These are phyloP conservation scores for Gossypium thurberi DNA, from an alignment of 345 rosid species.

Conservation along the genomic window DNA sequence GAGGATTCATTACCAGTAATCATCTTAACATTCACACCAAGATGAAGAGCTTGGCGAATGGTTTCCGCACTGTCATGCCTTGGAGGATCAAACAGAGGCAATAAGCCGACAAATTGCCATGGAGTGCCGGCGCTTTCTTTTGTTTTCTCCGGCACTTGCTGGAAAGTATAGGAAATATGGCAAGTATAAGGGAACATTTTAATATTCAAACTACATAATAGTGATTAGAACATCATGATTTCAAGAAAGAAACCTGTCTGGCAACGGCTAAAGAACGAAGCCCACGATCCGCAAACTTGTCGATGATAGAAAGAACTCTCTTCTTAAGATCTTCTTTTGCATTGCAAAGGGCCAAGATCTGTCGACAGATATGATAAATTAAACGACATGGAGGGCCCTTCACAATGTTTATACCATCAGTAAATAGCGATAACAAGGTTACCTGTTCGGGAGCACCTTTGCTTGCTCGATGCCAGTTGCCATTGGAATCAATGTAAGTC, in stretches of 20 bases:
- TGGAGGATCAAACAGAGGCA: constrained; percentile 18
- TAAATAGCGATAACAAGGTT: background rate
- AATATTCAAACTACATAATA: background rate
- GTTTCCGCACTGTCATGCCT: constrained; percentile 99
- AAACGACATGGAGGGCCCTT: background rate
- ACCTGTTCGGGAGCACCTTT: constrained; percentile 98
- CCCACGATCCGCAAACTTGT: constrained; percentile 76
- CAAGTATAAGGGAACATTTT: background rate
- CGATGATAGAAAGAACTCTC: constrained; percentile 54
- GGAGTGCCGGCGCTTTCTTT: constrained; percentile 68
- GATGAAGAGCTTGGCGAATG: constrained; percentile 76
- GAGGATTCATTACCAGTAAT: constrained; percentile 54
- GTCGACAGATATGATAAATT: constrained; percentile 9
- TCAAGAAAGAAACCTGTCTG: constrained; percentile 47
- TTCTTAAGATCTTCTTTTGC: constrained; percentile 50
- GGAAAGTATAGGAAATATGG: constrained; percentile 11
- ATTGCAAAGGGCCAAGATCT: constrained; percentile 58
- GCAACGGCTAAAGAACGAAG: constrained; percentile 71
- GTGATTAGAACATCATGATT: background rate
- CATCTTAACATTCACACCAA: constrained; percentile 97
- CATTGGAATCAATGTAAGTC: constrained; percentile 40
- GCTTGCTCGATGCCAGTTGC: constrained; percentile 75
- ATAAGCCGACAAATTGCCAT: constrained; percentile 43
- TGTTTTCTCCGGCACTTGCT: constrained; percentile 64
- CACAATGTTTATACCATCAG: background rate